Base-by-base conservation (phyloP, 768 basidiomycete species). In the Trametes meyenii region DNA sequence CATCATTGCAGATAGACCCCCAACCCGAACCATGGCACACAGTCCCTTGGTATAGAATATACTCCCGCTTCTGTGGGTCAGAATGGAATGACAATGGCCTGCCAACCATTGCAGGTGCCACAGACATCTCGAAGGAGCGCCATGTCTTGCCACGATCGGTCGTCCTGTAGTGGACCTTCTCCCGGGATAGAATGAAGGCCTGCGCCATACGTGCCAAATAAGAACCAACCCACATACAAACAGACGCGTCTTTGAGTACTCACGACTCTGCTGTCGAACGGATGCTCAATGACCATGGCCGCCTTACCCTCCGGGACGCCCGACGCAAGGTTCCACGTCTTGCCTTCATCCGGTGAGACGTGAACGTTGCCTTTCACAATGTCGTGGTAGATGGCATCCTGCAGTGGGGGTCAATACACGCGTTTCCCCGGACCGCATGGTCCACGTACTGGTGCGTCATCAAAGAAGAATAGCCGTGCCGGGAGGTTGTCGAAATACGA, bases 341-440 rank as follows among this genome's bases (percentile, higher is more conserved):
- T 94, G 54, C 97, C 97, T 77, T 99, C 97, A 69, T 98, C 85
- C 16, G 80, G 78, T 3, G 95, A 96, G 16, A 96, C 82, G 68
- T 85, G 85, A 10, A 98, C 79, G 64, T 85, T 81, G 12, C 89
- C 85, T 14, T 82, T 79, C 44, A 83, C 66, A 2, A 84, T 73
- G 74, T 98, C 95, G 69, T 94, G 92, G 68, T 90, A 94, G 50
- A 96, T 78, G n/a, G 87, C 89, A 23, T 75, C 77, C 87, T 89
- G 71, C 0, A 13, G 36, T 17, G 16, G n/a, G 4, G 17, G 49
- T 60, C 7, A 55, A 35, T 35, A 50, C 14, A 58, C 46, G 48
- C 39, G 58, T 59, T 52, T 23, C 44, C 35, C 40, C 26, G 40
- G 50, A 63, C 61, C 52, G 48, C 61, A 38, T 36, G 49, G 14